Percentiles rank a stretch among this genome's conserved stretches.
These are phyloP conservation scores for Cyberlindnera japonica DNA, from an alignment of 805 yeast species.

Conservation along the genomic window DNA sequence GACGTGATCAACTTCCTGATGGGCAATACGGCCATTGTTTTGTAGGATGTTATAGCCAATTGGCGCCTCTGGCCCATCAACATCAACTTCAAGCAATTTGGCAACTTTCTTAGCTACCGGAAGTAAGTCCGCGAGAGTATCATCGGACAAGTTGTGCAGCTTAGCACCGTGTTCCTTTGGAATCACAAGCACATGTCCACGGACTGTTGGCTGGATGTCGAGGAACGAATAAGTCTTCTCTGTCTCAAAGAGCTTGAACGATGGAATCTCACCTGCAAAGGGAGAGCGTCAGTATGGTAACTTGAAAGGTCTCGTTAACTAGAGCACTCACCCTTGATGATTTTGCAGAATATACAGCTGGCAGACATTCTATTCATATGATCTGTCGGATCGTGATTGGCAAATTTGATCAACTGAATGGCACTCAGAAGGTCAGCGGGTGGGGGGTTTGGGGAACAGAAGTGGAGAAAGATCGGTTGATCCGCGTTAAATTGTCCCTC, in stretches of 20 bases:
- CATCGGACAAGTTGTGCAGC: slow-evolving; percentile 90
- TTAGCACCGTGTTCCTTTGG: slow-evolving; percentile 95
- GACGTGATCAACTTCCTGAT: slow-evolving; percentile 93
- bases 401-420: no score
- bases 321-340: slow-evolving; percentile 74
- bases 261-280: slow-evolving; percentile 86
- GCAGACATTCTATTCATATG: slow-evolving; percentile 36
- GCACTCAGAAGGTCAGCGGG: no score
- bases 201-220: slow-evolving; percentile 89
- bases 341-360: slow-evolving; percentile 87
- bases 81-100: slow-evolving; percentile 60
- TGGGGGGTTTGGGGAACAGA: no score
- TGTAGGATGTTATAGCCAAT: slow-evolving; percentile 85
- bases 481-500: no score
- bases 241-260: slow-evolving; percentile 88
- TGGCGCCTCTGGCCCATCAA: slow-evolving; percentile 55
- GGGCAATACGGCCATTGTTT: slow-evolving; percentile 93
- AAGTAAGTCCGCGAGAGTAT: slow-evolving; percentile 75
- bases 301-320: no score
- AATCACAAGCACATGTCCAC: slow-evolving; percentile 84
- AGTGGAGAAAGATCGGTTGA: not conserved
- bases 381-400: not conserved
- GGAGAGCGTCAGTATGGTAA: not conserved
- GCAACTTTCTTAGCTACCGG: slow-evolving; percentile 89
- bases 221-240: slow-evolving; percentile 75